Evolutionary conservation across 2,329 filamentous ascomycete genomes (phyloP), one percentile per base, ranked within the genome.

Genomic region (Apiospora aurea): DNA sequence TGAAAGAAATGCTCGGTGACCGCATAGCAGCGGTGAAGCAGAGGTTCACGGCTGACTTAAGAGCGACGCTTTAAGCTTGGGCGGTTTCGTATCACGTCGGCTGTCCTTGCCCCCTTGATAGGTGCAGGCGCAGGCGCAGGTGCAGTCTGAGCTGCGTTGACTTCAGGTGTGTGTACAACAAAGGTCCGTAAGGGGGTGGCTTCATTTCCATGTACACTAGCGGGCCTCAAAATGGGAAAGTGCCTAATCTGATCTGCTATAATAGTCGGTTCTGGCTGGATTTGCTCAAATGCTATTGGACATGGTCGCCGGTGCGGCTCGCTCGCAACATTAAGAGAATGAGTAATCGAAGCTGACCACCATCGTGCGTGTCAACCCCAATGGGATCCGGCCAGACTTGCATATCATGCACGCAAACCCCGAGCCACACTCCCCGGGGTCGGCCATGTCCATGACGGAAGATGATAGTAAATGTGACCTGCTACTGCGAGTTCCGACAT

Each of bases 1-100:
- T 81, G 79, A 76, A 72, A 29, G 75, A 77, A 44, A 74, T 75
- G 34, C 73, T 53, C 26, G 47, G 74, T 41, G 75, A 77, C 41
- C 72, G 76, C 34, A 76, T 41, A 46, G 66, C 66, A 47, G 66
- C 66, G 66, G 66, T 68, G 66, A 44, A 68, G 66, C 66, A 68
- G 66, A 68, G 66, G 29, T 44, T 44, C 24, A 34, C 34, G 66
- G 66, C 57, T 68, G 66, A 68, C 41, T 47, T 44, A 43, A 68
- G 66, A 68, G 66, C 57, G 57, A 64, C 57, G 57, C 57, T 64
- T 64, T 64, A 64, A 34, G 57, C 57, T n/a, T 64, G 57, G 57
- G 34, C 57, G 57, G 57, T 64, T n/a, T 64, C 21, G 57, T 41
- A 24, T 41, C 57, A 64, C 57, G 34, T 18, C 57, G 29, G 34